Percentiles rank a stretch among this genome's conserved stretches.
These are phyloP conservation scores for Botrytis byssoidea DNA, from an alignment of 2,329 filamentous ascomycete species.

Conservation along the genomic window DNA sequence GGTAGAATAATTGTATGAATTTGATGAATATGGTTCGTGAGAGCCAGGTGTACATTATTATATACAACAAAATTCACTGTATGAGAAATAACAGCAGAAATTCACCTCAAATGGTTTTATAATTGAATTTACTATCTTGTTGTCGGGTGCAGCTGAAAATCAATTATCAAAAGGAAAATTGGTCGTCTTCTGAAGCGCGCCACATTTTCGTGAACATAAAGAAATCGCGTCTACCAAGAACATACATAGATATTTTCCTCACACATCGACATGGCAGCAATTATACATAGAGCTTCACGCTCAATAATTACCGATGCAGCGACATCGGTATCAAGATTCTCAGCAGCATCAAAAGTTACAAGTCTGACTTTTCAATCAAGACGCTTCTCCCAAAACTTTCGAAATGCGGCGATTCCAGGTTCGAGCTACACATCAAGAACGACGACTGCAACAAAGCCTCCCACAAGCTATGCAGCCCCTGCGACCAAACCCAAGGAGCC, in stretches of 20 bases:
- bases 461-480: conserved; percentile 10
- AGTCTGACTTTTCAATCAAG: conserved; percentile 18
- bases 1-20: background rate
- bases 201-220: background rate
- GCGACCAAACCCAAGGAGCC: conserved; percentile 43
- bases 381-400: conserved; percentile 30
- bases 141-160: background rate
- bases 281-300: conserved; percentile 28
- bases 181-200: conserved; percentile 3
- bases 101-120: background rate
- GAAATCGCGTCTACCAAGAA: conserved; percentile 23
- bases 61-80: background rate
- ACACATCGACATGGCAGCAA: conserved; percentile 13
- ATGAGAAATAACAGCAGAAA: background rate
- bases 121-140: background rate
- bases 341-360: background rate
- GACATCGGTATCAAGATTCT: conserved; percentile 17
- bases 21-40: background rate
- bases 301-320: conserved; percentile 27
- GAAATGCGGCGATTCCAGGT: conserved; percentile 31
- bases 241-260: background rate
- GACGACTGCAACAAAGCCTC: conserved; percentile 16
- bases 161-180: background rate
- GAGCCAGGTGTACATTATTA: background rate
- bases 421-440: conserved; percentile 32